Conservation (phyloP, 176 grass and related monocot genomes). For the Oryza punctata region DNA sequence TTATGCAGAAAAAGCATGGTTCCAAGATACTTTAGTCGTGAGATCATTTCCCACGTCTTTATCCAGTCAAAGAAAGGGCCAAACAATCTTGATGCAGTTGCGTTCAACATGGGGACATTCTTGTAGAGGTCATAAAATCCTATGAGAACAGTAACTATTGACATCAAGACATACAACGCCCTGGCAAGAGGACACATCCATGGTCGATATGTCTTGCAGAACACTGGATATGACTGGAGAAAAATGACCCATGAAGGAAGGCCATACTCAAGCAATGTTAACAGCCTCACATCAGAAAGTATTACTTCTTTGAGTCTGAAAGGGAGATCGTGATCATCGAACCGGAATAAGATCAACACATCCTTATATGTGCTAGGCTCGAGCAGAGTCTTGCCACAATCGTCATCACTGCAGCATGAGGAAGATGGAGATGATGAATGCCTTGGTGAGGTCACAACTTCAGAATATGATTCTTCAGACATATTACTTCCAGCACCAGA, state of each 20-base stretch:
- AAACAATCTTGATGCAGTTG: slow-evolving; percentile 88
- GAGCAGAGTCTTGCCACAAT: slow-evolving; percentile 30
- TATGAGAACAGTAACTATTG: slow-evolving; percentile 86
- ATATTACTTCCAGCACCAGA: slow-evolving; percentile 37
- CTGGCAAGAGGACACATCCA: slow-evolving; percentile 97
- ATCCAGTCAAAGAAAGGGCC: slow-evolving; percentile 98
- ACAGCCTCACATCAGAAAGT: slow-evolving; percentile 78
- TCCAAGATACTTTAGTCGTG: slow-evolving; percentile 88
- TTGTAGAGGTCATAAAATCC: slow-evolving; percentile 99
- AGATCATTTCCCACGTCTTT: slow-evolving; percentile 99
- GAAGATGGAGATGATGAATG: slow-evolving; percentile 54
- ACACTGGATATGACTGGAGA: slow-evolving; percentile 92
- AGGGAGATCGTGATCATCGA: slow-evolving; percentile 79
- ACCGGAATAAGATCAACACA: slow-evolving; percentile 87
- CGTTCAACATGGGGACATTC: slow-evolving; percentile 95
- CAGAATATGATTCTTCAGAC: slow-evolving; percentile 67
- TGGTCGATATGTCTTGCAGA: slow-evolving; percentile 94
- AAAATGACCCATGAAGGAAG: slow-evolving; percentile 99
- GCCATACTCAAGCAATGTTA: slow-evolving; percentile 89
- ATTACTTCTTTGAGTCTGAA: slow-evolving; percentile 83
- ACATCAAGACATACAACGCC: slow-evolving; percentile 88
- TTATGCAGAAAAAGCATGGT: slow-evolving; percentile 99
- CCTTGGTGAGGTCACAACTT: slow-evolving; percentile 73
- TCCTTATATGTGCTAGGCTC: slow-evolving; percentile 75
- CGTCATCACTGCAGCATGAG: slow-evolving; percentile 51